Percentiles rank a stretch among this genome's conserved stretches.
Conservation (phyloP, 2,329 filamentous ascomycete genomes). For the Lachnellula suecica region DNA sequence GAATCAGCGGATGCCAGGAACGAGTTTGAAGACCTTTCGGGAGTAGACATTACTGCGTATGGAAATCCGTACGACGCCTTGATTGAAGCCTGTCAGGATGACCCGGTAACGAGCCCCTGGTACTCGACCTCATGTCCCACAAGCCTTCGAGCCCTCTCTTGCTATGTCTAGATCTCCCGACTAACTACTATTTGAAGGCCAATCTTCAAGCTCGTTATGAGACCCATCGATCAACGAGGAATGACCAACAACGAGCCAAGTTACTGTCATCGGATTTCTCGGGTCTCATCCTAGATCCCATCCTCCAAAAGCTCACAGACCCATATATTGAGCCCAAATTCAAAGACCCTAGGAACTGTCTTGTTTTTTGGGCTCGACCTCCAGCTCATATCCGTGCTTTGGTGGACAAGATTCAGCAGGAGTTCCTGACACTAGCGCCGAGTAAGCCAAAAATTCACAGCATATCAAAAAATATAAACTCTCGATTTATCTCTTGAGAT, state of each 20-base stretch:
- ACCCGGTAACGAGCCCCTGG: constrained; percentile 26
- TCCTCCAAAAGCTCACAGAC: constrained; percentile 68
- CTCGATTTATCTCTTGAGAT: too few relatives aligned
- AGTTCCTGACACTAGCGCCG: constrained; percentile 63
- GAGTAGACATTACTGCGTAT: constrained; percentile 28
- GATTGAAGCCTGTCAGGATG: constrained; percentile 32
- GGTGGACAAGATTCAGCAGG: constrained; percentile 66
- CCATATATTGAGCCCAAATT: constrained; percentile 66
- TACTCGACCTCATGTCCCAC: constrained; percentile 2
- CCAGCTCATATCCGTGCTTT: constrained; percentile 69
- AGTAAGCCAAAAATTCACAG: constrained; percentile 52
- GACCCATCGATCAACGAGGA: constrained; percentile 72
- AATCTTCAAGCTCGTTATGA: constrained; percentile 52
- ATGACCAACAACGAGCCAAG: constrained; percentile 71
- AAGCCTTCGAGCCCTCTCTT: constrained; percentile 2
- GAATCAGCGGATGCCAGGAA: constrained; percentile 29
- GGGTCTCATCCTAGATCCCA: constrained; percentile 73
- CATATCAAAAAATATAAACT: too few relatives aligned
- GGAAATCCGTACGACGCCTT: constrained; percentile 34
- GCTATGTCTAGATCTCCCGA: neutral
- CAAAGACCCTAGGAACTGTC: constrained; percentile 73
- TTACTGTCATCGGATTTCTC: constrained; percentile 68
- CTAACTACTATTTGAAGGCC: constrained; percentile 13
- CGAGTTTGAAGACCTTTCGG: constrained; percentile 34
- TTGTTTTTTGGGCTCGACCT: constrained; percentile 87